These are phyloP conservation scores for Irineochytrium annulatum DNA, from an alignment of 192 early-diverging fungal genomes.

Conservation along the genomic window DNA sequence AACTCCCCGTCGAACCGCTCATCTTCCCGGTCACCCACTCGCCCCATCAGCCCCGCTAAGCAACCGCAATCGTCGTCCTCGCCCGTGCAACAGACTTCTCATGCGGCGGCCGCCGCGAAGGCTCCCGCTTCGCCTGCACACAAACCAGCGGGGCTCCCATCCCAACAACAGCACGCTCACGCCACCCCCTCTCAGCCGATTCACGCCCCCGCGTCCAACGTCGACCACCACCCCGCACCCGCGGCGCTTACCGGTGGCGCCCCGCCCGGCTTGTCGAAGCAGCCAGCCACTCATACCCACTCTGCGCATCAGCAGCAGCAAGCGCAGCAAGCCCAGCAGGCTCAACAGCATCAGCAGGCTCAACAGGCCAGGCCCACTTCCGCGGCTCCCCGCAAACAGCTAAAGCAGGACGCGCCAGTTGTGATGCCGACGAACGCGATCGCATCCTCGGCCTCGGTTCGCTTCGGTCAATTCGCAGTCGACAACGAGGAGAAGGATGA, in stretches of 20 bases:
- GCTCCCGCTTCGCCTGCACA: slow-evolving; percentile 7
- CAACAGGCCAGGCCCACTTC: slow-evolving; percentile 22
- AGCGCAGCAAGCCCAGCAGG: slow-evolving; percentile 23
- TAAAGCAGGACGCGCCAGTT: slow-evolving; percentile 85
- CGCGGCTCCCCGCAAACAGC: slow-evolving; percentile 44
- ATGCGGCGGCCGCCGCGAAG: neutral
- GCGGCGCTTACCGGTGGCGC: slow-evolving; percentile 5
- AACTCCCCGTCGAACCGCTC: neutral
- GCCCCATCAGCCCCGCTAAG: neutral
- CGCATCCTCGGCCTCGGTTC: slow-evolving; percentile 66
- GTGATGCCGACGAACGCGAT: slow-evolving; percentile 73
- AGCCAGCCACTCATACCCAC: neutral
- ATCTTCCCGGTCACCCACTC: neutral
- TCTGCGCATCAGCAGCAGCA: neutral
- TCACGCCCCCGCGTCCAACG: neutral
- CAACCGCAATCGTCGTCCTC: no score
- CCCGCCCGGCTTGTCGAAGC: neutral
- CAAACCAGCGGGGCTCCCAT: slow-evolving; percentile 8
- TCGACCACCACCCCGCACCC: slow-evolving; percentile 11
- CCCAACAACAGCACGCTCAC: neutral
- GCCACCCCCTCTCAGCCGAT: slow-evolving; percentile 3
- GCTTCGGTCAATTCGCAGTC: slow-evolving; percentile 50
- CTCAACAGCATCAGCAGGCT: slow-evolving; percentile 40
- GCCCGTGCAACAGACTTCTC: neutral
- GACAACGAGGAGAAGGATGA: slow-evolving; percentile 28